Conservation (phyloP, 139 green algal genomes). For the Spirogloea muscicola region DNA sequence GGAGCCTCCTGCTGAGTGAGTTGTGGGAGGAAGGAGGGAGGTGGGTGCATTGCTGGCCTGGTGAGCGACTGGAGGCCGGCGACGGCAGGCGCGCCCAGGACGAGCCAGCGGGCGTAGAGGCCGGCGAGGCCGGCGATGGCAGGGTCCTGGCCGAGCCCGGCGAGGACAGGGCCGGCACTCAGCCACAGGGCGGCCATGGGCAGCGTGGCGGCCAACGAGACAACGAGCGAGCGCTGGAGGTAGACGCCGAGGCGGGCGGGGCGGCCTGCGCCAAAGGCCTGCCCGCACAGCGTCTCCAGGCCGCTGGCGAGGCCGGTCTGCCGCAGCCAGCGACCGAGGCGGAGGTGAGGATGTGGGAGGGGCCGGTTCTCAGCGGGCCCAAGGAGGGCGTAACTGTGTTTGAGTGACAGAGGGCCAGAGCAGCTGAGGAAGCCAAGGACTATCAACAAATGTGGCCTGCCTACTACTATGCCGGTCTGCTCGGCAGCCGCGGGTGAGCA, state of each 20-base stretch:
- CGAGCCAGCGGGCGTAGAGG: background rate
- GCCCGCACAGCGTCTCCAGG: background rate
- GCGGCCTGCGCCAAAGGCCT: constrained; percentile 12
- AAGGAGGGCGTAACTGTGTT: too few relatives aligned
- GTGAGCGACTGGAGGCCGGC: constrained; percentile 1
- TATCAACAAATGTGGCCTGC: too few relatives aligned
- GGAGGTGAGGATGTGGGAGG: too few relatives aligned
- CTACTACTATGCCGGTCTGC: too few relatives aligned
- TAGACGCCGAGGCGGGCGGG: background rate
- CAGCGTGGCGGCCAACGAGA: background rate
- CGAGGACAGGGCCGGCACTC: background rate
- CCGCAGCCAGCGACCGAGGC: too few relatives aligned
- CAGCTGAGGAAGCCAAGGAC: too few relatives aligned
- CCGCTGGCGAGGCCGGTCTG: constrained; percentile 7
- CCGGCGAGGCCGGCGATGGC: background rate
- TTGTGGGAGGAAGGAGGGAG: too few relatives aligned
- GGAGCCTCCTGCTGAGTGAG: too few relatives aligned
- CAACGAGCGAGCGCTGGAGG: background rate
- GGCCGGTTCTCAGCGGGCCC: too few relatives aligned
- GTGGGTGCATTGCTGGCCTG: too few relatives aligned
- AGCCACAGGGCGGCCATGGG: constrained; percentile 14
- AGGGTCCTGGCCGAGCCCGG: background rate
- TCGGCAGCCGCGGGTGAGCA: too few relatives aligned
- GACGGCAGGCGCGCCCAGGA: background rate
- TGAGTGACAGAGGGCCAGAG: too few relatives aligned